A percentile compares a stretch with the other conserved stretches of the same genome.
Conservation (phyloP, 139 green algal species). For the Cymbomonas tetramitiformis region DNA sequence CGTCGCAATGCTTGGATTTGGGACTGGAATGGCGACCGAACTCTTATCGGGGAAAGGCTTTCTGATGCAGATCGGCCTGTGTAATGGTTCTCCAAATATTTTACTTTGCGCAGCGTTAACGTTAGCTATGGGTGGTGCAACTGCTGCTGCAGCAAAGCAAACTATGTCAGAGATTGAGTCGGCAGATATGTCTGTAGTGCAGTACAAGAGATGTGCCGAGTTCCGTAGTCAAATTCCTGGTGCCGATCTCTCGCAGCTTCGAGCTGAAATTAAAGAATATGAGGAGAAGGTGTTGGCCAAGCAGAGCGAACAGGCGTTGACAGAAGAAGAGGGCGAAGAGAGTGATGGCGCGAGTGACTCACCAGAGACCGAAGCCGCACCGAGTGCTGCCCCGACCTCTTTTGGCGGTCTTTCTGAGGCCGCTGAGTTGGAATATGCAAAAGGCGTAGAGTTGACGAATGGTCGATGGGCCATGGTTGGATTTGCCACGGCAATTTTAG, state of each 20-base stretch:
- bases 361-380: neutral
- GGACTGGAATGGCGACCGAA: neutral
- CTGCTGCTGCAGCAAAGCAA: no score
- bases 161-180: neutral
- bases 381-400: no score
- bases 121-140: neutral
- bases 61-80: conserved; percentile 3
- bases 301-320: neutral
- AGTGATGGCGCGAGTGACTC: neutral
- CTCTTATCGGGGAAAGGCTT: neutral
- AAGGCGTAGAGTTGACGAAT: conserved; percentile 7
- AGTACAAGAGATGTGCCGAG: neutral
- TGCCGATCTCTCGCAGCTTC: neutral
- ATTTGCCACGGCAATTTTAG: neutral
- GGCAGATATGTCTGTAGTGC: neutral
- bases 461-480: conserved; percentile 11
- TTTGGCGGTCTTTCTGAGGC: no score
- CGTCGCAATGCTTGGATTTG: conserved; percentile 9
- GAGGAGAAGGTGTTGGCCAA: no score
- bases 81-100: neutral
- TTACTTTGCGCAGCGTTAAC: neutral
- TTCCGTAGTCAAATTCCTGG: neutral
- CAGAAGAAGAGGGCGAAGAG: neutral
- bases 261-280: no score
- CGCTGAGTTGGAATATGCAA: neutral